Percentiles rank a stretch among this genome's conserved stretches.
Evolutionary conservation across 2,329 filamentous ascomycete genomes (phyloP).

Genomic region (Xylariaceae sp.): DNA sequence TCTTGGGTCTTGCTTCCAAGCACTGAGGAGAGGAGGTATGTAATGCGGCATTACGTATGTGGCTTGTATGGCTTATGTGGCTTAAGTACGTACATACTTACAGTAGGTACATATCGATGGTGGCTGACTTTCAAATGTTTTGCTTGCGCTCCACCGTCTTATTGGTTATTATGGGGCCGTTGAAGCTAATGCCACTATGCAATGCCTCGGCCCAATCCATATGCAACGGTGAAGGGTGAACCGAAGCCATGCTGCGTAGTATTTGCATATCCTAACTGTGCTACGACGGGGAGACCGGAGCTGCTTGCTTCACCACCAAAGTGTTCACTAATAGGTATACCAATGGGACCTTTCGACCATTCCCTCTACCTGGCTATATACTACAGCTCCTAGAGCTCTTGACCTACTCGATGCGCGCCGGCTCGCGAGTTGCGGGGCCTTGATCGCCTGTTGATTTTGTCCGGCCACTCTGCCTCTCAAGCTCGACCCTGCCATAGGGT

Average conservation of each 20-base stretch:
- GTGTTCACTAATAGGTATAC: not conserved
- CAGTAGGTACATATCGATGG: too few species aligned
- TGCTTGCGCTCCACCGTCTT: not conserved
- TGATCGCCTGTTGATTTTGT: slow-evolving; percentile 24
- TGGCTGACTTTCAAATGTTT: slow-evolving; percentile 1
- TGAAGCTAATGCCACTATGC: not conserved
- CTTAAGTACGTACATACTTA: too few species aligned
- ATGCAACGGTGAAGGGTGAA: not conserved
- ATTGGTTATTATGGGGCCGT: not conserved
- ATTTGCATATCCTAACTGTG: not conserved
- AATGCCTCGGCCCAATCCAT: slow-evolving; percentile 21
- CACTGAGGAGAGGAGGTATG: too few species aligned
- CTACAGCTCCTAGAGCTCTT: not conserved
- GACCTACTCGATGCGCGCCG: slow-evolving; percentile 18
- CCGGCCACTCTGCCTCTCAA: slow-evolving; percentile 21
- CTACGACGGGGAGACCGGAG: not conserved
- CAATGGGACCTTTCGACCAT: not conserved
- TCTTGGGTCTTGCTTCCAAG: too few species aligned
- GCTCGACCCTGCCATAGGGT: not conserved
- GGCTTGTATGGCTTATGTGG: not conserved
- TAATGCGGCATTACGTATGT: too few species aligned
- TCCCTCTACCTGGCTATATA: not conserved
- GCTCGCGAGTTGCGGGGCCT: slow-evolving; percentile 26
- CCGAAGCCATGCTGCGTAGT: not conserved
- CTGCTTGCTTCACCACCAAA: too few species aligned